phyloP scores from a whole-genome alignment of 768 basidiomycete species.

The Gloeopeniophorella convolvens region DNA sequence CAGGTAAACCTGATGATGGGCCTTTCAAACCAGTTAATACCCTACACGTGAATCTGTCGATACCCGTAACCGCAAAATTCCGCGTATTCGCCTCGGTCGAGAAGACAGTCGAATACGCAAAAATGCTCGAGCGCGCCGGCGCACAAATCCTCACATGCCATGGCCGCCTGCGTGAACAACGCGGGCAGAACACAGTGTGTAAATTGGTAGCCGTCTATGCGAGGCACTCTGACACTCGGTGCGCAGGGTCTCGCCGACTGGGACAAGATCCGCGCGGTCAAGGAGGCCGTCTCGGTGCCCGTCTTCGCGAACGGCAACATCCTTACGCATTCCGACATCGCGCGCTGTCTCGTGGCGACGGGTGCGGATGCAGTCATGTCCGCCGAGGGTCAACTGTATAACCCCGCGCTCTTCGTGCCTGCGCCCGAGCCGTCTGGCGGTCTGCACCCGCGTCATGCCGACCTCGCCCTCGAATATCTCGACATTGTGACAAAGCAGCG shows the following conservation, averaged over 20 bases:
- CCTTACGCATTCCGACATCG: conserved; percentile 79
- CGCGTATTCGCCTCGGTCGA: conserved; percentile 81
- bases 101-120: conserved; percentile 89
- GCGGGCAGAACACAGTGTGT: conserved; percentile 72
- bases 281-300: conserved; percentile 81
- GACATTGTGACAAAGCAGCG: conserved; percentile 63
- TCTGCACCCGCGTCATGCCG: conserved; percentile 49
- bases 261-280: conserved; percentile 86
- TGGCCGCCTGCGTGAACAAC: conserved; percentile 85
- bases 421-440: conserved; percentile 19
- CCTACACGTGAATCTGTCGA: conserved; percentile 71
- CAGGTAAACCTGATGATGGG: background rate
- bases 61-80: conserved; percentile 98
- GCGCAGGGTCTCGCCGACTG: conserved; percentile 79
- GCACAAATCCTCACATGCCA: conserved; percentile 95
- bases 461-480: conserved; percentile 83
- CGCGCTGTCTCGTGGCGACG: conserved; percentile 71
- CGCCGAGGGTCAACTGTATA: conserved; percentile 92
- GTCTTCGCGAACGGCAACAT: conserved; percentile 98
- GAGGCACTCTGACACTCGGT: background rate
- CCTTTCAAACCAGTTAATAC: conserved; percentile 61
- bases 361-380: conserved; percentile 92
- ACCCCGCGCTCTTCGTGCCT: conserved; percentile 70
- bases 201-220: background rate
- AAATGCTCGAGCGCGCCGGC: conserved; percentile 92